These are phyloP conservation scores for Paratinospora sagittata DNA, from an alignment of 164 flowering plant species.

Conservation along the genomic window DNA sequence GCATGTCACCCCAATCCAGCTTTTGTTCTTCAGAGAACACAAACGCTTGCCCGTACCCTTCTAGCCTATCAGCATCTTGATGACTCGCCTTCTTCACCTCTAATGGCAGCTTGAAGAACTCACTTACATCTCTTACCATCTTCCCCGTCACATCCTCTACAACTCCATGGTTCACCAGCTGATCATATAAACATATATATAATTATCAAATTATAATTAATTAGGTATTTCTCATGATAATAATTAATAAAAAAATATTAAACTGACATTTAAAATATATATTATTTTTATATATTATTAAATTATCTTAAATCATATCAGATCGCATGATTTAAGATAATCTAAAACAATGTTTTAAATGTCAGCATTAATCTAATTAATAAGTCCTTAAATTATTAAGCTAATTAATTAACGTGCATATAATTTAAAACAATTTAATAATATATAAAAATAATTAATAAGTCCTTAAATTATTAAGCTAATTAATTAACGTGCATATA, in stretches of 20 bases:
- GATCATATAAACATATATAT: background rate
- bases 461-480: too few relatives aligned
- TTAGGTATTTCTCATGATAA: background rate
- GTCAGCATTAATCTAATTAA: too few relatives aligned
- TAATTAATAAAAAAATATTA: background rate
- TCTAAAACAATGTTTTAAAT: too few relatives aligned
- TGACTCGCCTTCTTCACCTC: background rate
- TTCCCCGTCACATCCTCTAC: background rate
- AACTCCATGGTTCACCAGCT: constrained; percentile 1
- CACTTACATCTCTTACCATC: background rate
- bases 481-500: too few relatives aligned
- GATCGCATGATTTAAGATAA: background rate
- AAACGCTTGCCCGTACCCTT: constrained; percentile 4
- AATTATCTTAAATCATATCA: background rate
- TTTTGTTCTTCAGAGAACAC: constrained; percentile 3
- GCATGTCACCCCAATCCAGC: constrained; percentile 7
- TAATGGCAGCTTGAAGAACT: background rate
- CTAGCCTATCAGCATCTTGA: background rate
- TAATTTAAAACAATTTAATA: too few relatives aligned
- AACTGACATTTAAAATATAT: too few relatives aligned
- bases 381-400: too few relatives aligned
- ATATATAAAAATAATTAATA: too few relatives aligned
- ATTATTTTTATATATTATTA: too few relatives aligned
- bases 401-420: too few relatives aligned
- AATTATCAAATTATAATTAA: background rate